A percentile compares a stretch with the other conserved stretches of the same genome.
These are phyloP conservation scores for Thalassiosira ordinaria DNA, from an alignment of 352 stramenopile genomes.

Conservation along the genomic window DNA sequence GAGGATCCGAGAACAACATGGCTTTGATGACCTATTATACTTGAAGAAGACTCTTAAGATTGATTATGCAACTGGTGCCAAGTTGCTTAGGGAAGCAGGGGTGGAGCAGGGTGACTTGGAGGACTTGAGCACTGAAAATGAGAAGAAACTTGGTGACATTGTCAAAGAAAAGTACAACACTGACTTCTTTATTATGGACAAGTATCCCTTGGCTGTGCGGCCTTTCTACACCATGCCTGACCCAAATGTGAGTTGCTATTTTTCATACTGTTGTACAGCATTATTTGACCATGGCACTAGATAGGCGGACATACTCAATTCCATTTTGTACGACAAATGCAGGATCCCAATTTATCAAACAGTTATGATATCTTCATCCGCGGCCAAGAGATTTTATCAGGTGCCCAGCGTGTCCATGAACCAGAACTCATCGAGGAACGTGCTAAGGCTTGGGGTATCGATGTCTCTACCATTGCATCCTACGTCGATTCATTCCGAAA, in stretches of 20 bases:
- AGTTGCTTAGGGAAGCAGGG: constrained; percentile 78
- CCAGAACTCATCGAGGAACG: constrained; percentile 92
- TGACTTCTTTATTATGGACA: constrained; percentile 99
- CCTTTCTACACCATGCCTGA: constrained; percentile 99
- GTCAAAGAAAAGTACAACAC: constrained; percentile 98
- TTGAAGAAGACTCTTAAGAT: constrained; percentile 83
- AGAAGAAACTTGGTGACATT: constrained; percentile 91
- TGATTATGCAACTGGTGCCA: constrained; percentile 82
- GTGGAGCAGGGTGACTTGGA: constrained; percentile 84
- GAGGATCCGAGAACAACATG: constrained; percentile 95
- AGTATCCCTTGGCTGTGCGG: constrained; percentile 97
- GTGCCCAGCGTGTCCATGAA: constrained; percentile 99
- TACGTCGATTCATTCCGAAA: constrained; percentile 99
- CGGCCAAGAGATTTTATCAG: constrained; percentile 99
- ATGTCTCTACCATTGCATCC: constrained; percentile 90
- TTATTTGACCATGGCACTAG: too few relatives aligned
- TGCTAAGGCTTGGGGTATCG: constrained; percentile 80
- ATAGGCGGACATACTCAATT: constrained; percentile 1
- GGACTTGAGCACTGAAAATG: constrained; percentile 95
- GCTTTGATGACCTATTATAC: constrained; percentile 94
- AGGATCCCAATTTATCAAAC: constrained; percentile 92
- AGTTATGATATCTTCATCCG: constrained; percentile 99
- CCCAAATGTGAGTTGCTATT: constrained; percentile 84
- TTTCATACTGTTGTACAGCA: background rate
- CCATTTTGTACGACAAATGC: constrained; percentile 49